These are phyloP conservation scores for Vigna nakashimae DNA, from an alignment of 306 rosid genomes.

Conservation along the genomic window DNA sequence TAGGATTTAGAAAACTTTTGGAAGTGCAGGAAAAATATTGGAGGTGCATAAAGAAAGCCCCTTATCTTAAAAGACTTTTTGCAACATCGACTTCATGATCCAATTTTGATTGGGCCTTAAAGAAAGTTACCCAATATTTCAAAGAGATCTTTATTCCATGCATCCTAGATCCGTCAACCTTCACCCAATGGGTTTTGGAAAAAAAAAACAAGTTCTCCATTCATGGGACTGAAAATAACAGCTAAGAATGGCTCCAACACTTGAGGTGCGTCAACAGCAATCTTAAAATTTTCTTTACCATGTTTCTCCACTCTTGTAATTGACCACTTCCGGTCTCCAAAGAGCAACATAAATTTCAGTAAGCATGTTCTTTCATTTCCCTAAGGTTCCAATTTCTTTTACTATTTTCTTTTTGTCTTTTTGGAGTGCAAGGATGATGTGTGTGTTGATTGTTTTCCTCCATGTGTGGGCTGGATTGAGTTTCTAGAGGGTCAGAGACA, in stretches of 20 bases:
- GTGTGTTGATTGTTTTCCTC: slow-evolving; percentile 52
- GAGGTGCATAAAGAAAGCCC: too few relatives aligned
- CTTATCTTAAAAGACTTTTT: too few relatives aligned
- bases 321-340: slow-evolving; percentile 33
- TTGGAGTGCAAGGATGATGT: slow-evolving; percentile 52
- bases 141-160: background rate
- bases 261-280: slow-evolving; percentile 71
- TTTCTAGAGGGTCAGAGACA: slow-evolving; percentile 49
- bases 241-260: slow-evolving; percentile 42
- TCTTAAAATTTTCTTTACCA: slow-evolving; percentile 50
- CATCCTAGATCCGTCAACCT: background rate
- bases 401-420: slow-evolving; percentile 44
- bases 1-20: too few relatives aligned
- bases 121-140: too few relatives aligned
- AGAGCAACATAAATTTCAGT: slow-evolving; percentile 28
- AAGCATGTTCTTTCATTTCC: slow-evolving; percentile 36
- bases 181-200: background rate
- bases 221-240: slow-evolving; percentile 21
- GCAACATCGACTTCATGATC: background rate
- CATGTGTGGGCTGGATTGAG: slow-evolving; percentile 59
- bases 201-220: slow-evolving; percentile 21
- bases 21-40: too few relatives aligned
- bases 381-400: background rate
- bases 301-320: slow-evolving; percentile 27
- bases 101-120: background rate